These are phyloP conservation scores for Marasmius sp. DNA, from an alignment of 1,284 basidiomycete genomes.

Conservation along the genomic window DNA sequence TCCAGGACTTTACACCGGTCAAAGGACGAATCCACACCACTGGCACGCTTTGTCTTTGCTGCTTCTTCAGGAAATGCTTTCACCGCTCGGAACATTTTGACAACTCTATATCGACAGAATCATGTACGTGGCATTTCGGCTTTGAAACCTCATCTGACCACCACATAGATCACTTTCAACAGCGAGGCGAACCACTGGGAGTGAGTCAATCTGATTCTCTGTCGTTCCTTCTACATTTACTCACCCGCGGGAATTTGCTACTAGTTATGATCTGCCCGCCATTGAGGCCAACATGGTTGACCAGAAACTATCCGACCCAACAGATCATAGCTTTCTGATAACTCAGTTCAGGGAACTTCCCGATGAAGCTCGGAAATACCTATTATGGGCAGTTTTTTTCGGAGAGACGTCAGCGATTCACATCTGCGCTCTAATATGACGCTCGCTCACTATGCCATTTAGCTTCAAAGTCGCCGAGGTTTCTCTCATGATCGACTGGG, in stretches of 20 bases:
- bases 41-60: slow-evolving; percentile 55
- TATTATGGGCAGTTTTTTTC: slow-evolving; percentile 70
- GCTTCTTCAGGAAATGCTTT: slow-evolving; percentile 69
- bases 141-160: neutral
- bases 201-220: slow-evolving; percentile 36
- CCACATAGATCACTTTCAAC: slow-evolving; percentile 53
- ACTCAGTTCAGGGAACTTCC: slow-evolving; percentile 60
- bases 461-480: slow-evolving; percentile 74
- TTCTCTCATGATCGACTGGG: slow-evolving; percentile 69
- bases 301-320: slow-evolving; percentile 55
- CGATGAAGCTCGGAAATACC: slow-evolving; percentile 61
- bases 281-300: slow-evolving; percentile 55
- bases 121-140: slow-evolving; percentile 35
- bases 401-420: slow-evolving; percentile 55
- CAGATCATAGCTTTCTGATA: slow-evolving; percentile 60
- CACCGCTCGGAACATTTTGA: slow-evolving; percentile 58
- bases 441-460: slow-evolving; percentile 6
- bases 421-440: neutral
- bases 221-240: neutral
- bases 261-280: slow-evolving; percentile 51
- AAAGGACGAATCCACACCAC: slow-evolving; percentile 51
- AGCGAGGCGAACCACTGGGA: slow-evolving; percentile 64
- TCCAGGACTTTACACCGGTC: slow-evolving; percentile 61
- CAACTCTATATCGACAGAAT: slow-evolving; percentile 56
- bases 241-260: neutral